Conservation (phyloP, 306 rosid genomes). For the Vigna reflexopilosa region DNA sequence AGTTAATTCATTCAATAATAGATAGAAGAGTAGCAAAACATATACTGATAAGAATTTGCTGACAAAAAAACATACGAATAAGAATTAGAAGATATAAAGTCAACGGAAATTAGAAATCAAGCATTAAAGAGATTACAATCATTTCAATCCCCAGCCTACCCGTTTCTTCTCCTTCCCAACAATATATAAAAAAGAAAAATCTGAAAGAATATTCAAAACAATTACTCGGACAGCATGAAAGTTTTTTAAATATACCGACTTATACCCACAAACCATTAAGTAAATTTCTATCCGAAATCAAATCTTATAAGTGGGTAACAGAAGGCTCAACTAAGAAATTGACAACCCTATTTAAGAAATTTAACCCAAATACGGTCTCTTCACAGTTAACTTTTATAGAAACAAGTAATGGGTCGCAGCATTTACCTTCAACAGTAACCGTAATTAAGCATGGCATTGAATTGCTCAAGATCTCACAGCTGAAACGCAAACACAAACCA, state of each 20-base stretch:
- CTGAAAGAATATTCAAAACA: conserved; percentile 10
- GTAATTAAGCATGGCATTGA: conserved; percentile 81
- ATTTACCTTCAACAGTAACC: conserved; percentile 80
- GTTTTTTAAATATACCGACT: conserved; percentile 12
- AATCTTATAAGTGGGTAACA: conserved; percentile 46
- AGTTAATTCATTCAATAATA: not conserved
- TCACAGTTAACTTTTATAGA: conserved; percentile 87
- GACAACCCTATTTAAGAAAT: conserved; percentile 84
- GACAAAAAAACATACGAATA: not conserved
- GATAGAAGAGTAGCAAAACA: not conserved
- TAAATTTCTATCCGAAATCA: conserved; percentile 33
- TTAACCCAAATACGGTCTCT: conserved; percentile 94
- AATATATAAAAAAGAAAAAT: not conserved
- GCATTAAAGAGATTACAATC: conserved; percentile 8
- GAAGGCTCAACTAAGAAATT: conserved; percentile 74
- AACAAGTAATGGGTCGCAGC: conserved; percentile 73
- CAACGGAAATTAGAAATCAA: not conserved
- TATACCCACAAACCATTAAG: conserved; percentile 37
- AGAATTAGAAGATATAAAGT: conserved; percentile 10
- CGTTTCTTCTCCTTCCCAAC: conserved; percentile 4
- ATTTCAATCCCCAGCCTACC: not conserved
- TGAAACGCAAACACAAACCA: conserved; percentile 87
- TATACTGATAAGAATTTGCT: not conserved
- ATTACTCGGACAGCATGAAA: not conserved
- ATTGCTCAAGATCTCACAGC: conserved; percentile 81